Evolutionary conservation across 140 eudicot species (phyloP).

Genomic region (Bidens hawaiensis): DNA sequence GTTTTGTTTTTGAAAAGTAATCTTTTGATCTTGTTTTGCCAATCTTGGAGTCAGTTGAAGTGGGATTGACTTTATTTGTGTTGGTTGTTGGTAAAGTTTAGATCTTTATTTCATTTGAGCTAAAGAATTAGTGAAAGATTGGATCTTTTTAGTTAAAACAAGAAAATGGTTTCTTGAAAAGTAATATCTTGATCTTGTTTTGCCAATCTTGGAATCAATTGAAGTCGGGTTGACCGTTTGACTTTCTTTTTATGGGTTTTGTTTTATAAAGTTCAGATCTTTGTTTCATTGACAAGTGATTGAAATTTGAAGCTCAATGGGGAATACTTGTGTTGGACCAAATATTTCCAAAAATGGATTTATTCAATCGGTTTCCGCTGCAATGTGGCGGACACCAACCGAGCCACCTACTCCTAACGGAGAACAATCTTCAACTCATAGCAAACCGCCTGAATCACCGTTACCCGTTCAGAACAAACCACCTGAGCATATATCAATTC

Average conservation of each 20-base stretch:
- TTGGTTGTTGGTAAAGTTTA: slow-evolving; percentile 27
- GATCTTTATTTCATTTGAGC: slow-evolving; percentile 34
- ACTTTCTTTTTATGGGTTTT: slow-evolving; percentile 18
- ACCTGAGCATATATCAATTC: slow-evolving; percentile 68
- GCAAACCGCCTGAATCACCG: slow-evolving; percentile 45
- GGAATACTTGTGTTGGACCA: slow-evolving; percentile 96
- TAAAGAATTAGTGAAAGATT: not conserved
- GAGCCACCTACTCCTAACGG: slow-evolving; percentile 48
- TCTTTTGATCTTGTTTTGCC: no score
- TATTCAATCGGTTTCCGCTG: slow-evolving; percentile 85
- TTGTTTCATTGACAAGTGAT: slow-evolving; percentile 16
- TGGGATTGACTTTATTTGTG: slow-evolving; percentile 29
- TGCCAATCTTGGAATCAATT: slow-evolving; percentile 26
- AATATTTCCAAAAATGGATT: slow-evolving; percentile 62
- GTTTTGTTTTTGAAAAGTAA: no score
- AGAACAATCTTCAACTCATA: slow-evolving; percentile 34
- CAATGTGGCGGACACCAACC: slow-evolving; percentile 75
- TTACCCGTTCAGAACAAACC: slow-evolving; percentile 68
- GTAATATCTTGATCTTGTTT: slow-evolving; percentile 12
- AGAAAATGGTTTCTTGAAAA: slow-evolving; percentile 17
- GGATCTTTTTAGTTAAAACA: slow-evolving; percentile 28
- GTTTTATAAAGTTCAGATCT: slow-evolving; percentile 32
- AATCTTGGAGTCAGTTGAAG: slow-evolving; percentile 20
- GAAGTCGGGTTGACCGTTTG: slow-evolving; percentile 34
- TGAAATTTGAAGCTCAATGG: slow-evolving; percentile 52